Conservation (phyloP, 2,329 filamentous ascomycete species). For the Diaporthe velutina region DNA sequence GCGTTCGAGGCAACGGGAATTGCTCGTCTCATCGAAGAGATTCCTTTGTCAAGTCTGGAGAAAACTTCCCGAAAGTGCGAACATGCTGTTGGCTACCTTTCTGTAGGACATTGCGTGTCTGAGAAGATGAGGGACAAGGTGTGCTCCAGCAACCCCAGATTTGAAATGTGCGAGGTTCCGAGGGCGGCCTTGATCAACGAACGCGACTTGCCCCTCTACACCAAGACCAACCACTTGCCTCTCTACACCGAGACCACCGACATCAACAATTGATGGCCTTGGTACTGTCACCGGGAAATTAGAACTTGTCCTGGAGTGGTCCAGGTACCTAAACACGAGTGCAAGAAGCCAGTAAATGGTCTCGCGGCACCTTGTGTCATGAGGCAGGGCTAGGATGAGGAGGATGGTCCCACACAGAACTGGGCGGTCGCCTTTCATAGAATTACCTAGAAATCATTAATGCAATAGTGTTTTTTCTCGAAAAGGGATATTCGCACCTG, state of each 20-base stretch:
- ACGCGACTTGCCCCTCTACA: neutral
- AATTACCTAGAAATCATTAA: constrained; percentile 10
- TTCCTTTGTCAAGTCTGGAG: neutral
- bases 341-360: too few species aligned
- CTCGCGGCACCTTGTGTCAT: neutral
- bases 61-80: neutral
- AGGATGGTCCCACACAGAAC: neutral
- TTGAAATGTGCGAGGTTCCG: neutral
- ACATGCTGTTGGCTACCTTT: neutral
- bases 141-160: neutral
- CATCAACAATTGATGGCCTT: neutral
- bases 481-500: too few species aligned
- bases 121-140: neutral
- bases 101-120: neutral
- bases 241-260: neutral
- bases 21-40: neutral
- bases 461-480: neutral
- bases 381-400: neutral
- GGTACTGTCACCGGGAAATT: too few species aligned
- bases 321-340: too few species aligned
- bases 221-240: neutral
- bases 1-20: neutral
- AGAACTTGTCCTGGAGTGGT: neutral
- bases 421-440: neutral
- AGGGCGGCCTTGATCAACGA: neutral